Evolutionary conservation across 73 alveolate species (phyloP).

Genomic region (Diophrys appendiculata): DNA sequence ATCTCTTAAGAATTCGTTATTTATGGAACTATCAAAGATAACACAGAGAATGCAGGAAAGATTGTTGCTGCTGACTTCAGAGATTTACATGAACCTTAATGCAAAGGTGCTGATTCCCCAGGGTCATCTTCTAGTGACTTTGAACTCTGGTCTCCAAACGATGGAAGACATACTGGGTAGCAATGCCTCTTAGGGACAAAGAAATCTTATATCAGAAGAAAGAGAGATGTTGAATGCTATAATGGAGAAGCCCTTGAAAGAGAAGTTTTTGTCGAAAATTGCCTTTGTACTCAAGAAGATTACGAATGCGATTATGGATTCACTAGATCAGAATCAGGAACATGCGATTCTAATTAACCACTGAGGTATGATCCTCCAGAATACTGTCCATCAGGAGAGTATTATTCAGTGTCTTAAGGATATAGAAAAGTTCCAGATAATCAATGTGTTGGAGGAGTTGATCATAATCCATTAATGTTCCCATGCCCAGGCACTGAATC

Average conservation of each 20-base stretch:
- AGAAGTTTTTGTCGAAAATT: conserved; percentile 53
- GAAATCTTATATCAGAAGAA: conserved; percentile 84
- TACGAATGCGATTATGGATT: conserved; percentile 91
- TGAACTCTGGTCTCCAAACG: conserved; percentile 92
- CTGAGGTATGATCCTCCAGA: conserved; percentile 4
- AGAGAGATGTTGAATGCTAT: conserved; percentile 81
- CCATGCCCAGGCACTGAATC: conserved; percentile 57
- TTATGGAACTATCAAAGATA: conserved; percentile 67
- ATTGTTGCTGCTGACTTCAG: conserved; percentile 74
- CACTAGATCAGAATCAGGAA: conserved; percentile 57
- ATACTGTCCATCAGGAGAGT: conserved; percentile 32
- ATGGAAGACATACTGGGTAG: conserved; percentile 67
- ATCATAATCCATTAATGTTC: conserved; percentile 54
- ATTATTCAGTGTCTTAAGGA: conserved; percentile 71
- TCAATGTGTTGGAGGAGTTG: conserved; percentile 84
- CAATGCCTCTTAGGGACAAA: conserved; percentile 83
- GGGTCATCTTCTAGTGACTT: conserved; percentile 82
- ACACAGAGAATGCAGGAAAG: conserved; percentile 55
- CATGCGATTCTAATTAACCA: conserved; percentile 23
- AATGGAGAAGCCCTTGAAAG: conserved; percentile 85
- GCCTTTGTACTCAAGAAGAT: conserved; percentile 90
- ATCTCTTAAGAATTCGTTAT: conserved; percentile 73
- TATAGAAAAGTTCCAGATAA: conserved; percentile 92
- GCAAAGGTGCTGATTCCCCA: conserved; percentile 84
- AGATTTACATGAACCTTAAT: conserved; percentile 72